phyloP scores from a whole-genome alignment of 768 basidiomycete species.

The Baorangia bicolor region DNA sequence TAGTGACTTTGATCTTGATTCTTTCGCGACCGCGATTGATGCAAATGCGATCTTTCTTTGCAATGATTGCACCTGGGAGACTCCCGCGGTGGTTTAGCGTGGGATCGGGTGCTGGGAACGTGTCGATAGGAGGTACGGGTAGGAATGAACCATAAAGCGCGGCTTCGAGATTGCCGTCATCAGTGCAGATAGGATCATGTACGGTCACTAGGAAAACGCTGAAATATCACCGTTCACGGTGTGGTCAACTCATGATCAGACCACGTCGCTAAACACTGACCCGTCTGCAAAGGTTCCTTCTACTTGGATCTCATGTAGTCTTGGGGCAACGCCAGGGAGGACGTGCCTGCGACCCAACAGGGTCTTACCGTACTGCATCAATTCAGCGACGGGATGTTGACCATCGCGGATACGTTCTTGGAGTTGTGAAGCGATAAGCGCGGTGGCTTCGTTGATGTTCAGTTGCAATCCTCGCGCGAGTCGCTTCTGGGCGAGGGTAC shows the following conservation, averaged over 20 bases:
- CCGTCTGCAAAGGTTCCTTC: slow-evolving; percentile 91
- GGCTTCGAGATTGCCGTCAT: slow-evolving; percentile 71
- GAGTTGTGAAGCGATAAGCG: slow-evolving; percentile 87
- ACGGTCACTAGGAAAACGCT: slow-evolving; percentile 93
- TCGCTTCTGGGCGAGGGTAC: slow-evolving; percentile 89
- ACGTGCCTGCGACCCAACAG: slow-evolving; percentile 89
- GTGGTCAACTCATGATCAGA: neutral
- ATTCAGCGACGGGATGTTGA: slow-evolving; percentile 72
- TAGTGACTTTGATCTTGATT: slow-evolving; percentile 74
- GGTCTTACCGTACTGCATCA: slow-evolving; percentile 93
- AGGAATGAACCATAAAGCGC: slow-evolving; percentile 96
- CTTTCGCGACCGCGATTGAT: slow-evolving; percentile 76
- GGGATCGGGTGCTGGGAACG: slow-evolving; percentile 60
- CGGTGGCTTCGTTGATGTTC: slow-evolving; percentile 85
- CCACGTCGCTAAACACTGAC: slow-evolving; percentile 40
- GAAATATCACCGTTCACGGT: neutral
- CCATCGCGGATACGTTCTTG: slow-evolving; percentile 97
- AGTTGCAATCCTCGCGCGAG: slow-evolving; percentile 89
- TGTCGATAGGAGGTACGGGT: slow-evolving; percentile 64
- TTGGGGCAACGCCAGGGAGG: slow-evolving; percentile 69
- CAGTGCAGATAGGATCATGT: slow-evolving; percentile 90
- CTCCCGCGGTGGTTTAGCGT: slow-evolving; percentile 50
- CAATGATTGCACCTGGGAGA: slow-evolving; percentile 75
- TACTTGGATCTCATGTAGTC: slow-evolving; percentile 87
- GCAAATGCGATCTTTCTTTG: slow-evolving; percentile 60